Base-by-base conservation (phyloP, 2,329 filamentous ascomycete species). In the Metarhizium brunneum region DNA sequence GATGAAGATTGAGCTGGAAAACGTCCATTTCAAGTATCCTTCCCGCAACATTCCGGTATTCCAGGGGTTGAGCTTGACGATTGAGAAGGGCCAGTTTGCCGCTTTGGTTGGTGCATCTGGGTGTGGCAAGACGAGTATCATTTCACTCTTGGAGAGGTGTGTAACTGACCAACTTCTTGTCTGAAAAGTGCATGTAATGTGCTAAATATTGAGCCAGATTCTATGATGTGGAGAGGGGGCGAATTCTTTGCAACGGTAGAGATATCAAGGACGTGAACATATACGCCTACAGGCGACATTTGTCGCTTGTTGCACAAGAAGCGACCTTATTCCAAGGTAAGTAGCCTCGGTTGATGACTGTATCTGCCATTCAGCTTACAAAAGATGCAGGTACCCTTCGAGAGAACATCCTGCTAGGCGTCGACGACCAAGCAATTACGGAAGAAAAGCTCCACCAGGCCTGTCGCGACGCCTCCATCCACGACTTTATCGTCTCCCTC, bases 261-360 rank as follows among this genome's bases (percentile, higher is more conserved):
- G 77, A 86, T 61, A 82, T 91, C 47, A 67, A 73, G 1, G 66
- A 75, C 1, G 66, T 90, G 53, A 80, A 85, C 55, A 75, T 86
- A 0, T 76, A 76, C 57, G 71, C 77, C 18, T 90, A 90, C 65
- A 81, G 88, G 45, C 76, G 77, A 55, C 71, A 81, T 40, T 74
- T 91, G 13, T 85, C 86, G 1, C 77, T 92, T 0, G 88, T 92
- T 0, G 83, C 86, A 3, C 88, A 92, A 68, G 87, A 92, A 65
- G 79, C 88, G 8, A 85, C 84, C 0, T 76, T 92, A 0, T 90
- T 88, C 64, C 83, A 85, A 66, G 84, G 83, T 60, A 70, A 66
- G 54, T 25, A 45, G 16, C 45, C 1, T 42, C 4, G 32, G 32
- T 35, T 35, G 32, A 7, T 11, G 32, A 8, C 32, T 7, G 32